A percentile compares a stretch with the other conserved stretches of the same genome.
Conservation (phyloP, 2,329 filamentous ascomycete species). For the Colletotrichum filicis region DNA sequence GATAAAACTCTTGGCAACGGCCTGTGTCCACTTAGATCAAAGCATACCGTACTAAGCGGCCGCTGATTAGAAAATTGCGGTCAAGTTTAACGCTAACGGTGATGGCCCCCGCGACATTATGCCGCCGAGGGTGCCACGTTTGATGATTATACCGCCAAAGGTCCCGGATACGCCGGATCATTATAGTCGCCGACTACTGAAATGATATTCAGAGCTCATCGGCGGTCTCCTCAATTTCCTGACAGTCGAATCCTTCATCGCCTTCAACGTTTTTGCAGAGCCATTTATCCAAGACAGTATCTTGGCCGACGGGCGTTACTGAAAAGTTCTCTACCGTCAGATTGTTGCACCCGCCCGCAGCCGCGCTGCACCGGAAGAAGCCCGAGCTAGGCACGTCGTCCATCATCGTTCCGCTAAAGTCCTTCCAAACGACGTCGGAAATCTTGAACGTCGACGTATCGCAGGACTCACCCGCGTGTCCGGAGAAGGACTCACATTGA, state of each 20-base stretch:
- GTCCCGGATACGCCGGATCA: conserved; percentile 19
- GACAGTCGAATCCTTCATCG: conserved; percentile 40
- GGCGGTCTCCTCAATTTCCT: conserved; percentile 6
- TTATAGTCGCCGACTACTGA: not conserved
- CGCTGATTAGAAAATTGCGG: not conserved
- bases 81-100: not conserved
- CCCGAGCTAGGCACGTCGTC: conserved; percentile 40
- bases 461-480: conserved; percentile 46
- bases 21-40: conserved; percentile 9
- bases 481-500: conserved; percentile 50
- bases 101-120: not conserved
- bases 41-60: conserved; percentile 2
- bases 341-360: conserved; percentile 45
- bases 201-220: conserved; percentile 20
- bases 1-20: not conserved
- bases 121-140: not conserved
- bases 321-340: conserved; percentile 41
- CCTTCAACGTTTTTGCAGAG: conserved; percentile 43
- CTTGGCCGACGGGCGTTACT: conserved; percentile 35
- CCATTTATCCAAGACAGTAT: conserved; percentile 38
- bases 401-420: conserved; percentile 43
- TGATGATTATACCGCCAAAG: not conserved
- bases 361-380: conserved; percentile 45
- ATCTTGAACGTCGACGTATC: conserved; percentile 47
- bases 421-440: conserved; percentile 41